Evolutionary conservation across 768 basidiomycete genomes (phyloP), one percentile per base, ranked within the genome.

Genomic region (Rhizopogon sp.): DNA sequence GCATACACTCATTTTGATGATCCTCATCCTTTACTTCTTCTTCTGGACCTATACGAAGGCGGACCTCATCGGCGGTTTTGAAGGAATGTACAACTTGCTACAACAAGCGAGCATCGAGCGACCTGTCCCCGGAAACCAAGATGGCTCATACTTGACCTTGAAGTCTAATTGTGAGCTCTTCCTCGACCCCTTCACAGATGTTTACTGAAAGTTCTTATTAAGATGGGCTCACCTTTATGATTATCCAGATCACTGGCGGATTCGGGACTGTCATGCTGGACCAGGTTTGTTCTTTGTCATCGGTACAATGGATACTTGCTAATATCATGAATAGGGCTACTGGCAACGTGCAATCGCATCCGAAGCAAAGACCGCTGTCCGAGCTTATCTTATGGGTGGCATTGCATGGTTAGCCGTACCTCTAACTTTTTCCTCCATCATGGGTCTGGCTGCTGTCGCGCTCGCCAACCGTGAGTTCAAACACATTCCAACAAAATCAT

Each of bases 401-500:
- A 57, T 75, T 47, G 69, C 72, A 6, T 74, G 72, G 72, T 73
- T 74, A 35, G 69, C 71, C 6, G 70, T 74, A 20, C 73, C 75
- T 11, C 73, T 73, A 41, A 62, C 68, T 2, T 71, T 70, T 45
- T 74, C 70, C 9, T 73, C 74, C 0, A 65, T 63, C 20, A 66
- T 74, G 56, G 72, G 74, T 17, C 65, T 74, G n/a, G 60, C 66
- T 31, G 69, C 66, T 6, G 62, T 66, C 43, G 71, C 64, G 16
- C 62, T 70, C 14, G 47, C 56, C 41, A 61, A 56, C 20, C 50
- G 60, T 60, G 9, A 22, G 54, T 51, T 47, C 11, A 37, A 37
- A 20, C 20, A 37, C 11, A 25, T 37, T n/a, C 16, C 6, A 40
- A 16, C 14, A 33, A 28, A 29, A 49, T 50, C 6, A 5, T 50